phyloP scores from a whole-genome alignment of 345 rosid genomes.

The Ceriops decandra region DNA sequence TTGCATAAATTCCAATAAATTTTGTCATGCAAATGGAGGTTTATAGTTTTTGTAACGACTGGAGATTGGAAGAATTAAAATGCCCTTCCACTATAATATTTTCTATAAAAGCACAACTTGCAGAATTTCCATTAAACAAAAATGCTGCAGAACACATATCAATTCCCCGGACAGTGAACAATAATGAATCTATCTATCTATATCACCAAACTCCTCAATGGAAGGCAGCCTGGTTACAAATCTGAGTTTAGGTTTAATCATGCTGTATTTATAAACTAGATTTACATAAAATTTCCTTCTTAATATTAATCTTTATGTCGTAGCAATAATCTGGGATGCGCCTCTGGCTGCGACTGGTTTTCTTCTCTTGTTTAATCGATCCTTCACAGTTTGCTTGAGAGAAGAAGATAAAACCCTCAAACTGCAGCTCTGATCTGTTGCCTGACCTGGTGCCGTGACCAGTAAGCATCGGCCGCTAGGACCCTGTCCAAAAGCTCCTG shows the following conservation, averaged over 20 bases:
- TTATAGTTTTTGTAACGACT: no score
- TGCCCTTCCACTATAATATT: no score
- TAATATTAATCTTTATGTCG: conserved; percentile 3
- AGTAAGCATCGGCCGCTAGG: conserved; percentile 24
- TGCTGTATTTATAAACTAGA: neutral
- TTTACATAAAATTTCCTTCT: conserved; percentile 1
- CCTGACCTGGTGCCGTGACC: conserved; percentile 28
- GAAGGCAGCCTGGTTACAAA: neutral
- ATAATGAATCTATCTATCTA: conserved; percentile 4
- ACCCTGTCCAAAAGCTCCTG: conserved; percentile 34
- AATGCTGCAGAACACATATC: no score
- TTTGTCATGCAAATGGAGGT: no score
- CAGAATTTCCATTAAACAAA: no score
- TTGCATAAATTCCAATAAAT: no score
- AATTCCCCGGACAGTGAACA: neutral
- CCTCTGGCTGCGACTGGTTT: neutral
- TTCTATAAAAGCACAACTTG: no score
- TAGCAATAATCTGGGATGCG: neutral
- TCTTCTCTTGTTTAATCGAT: neutral
- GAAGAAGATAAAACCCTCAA: conserved; percentile 1
- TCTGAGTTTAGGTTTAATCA: neutral
- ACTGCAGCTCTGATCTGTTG: conserved; percentile 7
- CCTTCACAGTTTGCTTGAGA: neutral
- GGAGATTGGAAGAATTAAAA: no score
- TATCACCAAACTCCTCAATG: conserved; percentile 1